Percentiles rank a stretch among this genome's conserved stretches.
Conservation (phyloP, 495 filamentous ascomycete species). For the Lepraria neglecta region DNA sequence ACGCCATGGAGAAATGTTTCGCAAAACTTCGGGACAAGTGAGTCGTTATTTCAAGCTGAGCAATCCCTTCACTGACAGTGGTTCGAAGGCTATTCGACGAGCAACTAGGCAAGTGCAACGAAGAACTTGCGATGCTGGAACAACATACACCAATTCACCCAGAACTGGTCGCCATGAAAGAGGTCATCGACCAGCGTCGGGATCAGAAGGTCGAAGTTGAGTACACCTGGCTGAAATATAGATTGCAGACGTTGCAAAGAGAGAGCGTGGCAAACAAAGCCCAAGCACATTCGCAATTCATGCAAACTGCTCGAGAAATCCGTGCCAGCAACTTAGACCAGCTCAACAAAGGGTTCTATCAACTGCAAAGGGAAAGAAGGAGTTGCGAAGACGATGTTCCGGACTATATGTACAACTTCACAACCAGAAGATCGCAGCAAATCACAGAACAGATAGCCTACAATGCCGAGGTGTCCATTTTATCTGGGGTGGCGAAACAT, state of each 20-base stretch:
- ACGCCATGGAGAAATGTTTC: constrained; percentile 76
- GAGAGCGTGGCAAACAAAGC: constrained; percentile 71
- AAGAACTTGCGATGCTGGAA: constrained; percentile 76
- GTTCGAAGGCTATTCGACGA: constrained; percentile 72
- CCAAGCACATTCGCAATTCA: constrained; percentile 79
- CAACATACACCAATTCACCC: constrained; percentile 75
- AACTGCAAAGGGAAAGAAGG: constrained; percentile 84
- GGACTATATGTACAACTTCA: constrained; percentile 70
- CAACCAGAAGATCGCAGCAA: constrained; percentile 61
- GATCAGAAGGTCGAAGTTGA: constrained; percentile 74
- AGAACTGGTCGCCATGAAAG: constrained; percentile 77
- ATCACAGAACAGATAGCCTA: constrained; percentile 76
- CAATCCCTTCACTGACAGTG: constrained; percentile 13
- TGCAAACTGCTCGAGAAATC: constrained; percentile 72
- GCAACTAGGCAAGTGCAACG: constrained; percentile 68
- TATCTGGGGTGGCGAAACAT: constrained; percentile 87
- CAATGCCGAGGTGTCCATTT: constrained; percentile 85
- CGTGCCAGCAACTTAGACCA: constrained; percentile 72
- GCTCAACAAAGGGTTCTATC: constrained; percentile 79
- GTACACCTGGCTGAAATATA: constrained; percentile 62
- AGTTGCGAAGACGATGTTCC: constrained; percentile 73
- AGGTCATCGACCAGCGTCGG: constrained; percentile 71
- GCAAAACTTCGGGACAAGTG: constrained; percentile 80
- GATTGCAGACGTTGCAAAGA: constrained; percentile 61
- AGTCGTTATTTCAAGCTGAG: constrained; percentile 27